These are phyloP conservation scores for Fusarium keratoplasticum DNA, from an alignment of 2,329 filamentous ascomycete genomes.

Conservation along the genomic window DNA sequence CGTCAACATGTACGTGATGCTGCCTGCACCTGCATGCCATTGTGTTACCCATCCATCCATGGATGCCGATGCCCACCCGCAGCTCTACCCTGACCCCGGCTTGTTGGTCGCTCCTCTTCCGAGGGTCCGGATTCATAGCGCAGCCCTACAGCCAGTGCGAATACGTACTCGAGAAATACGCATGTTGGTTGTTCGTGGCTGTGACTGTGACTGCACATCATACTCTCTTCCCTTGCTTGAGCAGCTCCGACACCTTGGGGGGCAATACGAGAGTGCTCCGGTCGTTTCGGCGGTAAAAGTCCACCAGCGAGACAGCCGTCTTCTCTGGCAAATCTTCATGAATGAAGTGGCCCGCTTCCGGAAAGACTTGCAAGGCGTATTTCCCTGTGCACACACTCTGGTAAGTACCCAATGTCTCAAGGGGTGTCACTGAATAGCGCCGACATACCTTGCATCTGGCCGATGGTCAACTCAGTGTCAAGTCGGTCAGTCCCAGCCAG, in stretches of 20 bases:
- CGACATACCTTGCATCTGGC: slow-evolving; percentile 90
- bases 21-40: slow-evolving; percentile 8
- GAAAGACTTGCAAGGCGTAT: slow-evolving; percentile 94
- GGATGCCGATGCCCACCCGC: slow-evolving; percentile 11
- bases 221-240: slow-evolving; percentile 71
- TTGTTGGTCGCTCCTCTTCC: slow-evolving; percentile 4
- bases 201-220: slow-evolving; percentile 42
- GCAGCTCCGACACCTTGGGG: slow-evolving; percentile 86
- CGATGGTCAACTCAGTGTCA: slow-evolving; percentile 93
- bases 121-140: slow-evolving; percentile 2
- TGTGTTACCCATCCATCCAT: slow-evolving; percentile 7
- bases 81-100: neutral
- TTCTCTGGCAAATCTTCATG: slow-evolving; percentile 95
- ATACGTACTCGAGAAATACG: neutral
- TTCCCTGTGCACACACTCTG: slow-evolving; percentile 69
- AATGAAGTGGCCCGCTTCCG: slow-evolving; percentile 95
- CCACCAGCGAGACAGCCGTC: slow-evolving; percentile 84
- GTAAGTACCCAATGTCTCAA: slow-evolving; percentile 20
- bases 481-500: slow-evolving; percentile 90
- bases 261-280: slow-evolving; percentile 85
- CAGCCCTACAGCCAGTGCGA: slow-evolving; percentile 14
- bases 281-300: slow-evolving; percentile 95
- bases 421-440: neutral
- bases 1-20: neutral
- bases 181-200: neutral